Percentiles rank a stretch among this genome's conserved stretches.
These are phyloP conservation scores for Pigoraptor vietnamica DNA, from an alignment of 78 protist genomes.

Conservation along the genomic window DNA sequence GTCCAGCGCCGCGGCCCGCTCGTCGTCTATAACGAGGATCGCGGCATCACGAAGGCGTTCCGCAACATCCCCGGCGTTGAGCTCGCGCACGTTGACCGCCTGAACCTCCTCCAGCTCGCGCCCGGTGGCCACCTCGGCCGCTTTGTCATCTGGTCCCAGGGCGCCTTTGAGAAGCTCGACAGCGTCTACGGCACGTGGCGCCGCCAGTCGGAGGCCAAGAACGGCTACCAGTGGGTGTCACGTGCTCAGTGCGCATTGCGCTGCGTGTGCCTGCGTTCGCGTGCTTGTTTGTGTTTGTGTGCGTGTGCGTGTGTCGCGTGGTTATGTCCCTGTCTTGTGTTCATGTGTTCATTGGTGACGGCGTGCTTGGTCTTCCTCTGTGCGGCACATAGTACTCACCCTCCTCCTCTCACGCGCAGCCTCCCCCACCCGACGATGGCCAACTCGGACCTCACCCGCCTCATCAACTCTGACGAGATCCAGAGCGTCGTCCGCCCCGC, in stretches of 20 bases:
- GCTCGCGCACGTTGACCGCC: conserved; percentile 70
- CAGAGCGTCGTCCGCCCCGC: conserved; percentile 67
- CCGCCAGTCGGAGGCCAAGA: conserved; percentile 54
- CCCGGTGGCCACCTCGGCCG: conserved; percentile 99
- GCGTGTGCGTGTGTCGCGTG: background rate
- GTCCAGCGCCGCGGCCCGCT: conserved; percentile 95
- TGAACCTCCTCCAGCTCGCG: conserved; percentile 98
- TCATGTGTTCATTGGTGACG: background rate
- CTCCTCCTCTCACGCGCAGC: conserved; percentile 11
- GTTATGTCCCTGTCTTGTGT: background rate
- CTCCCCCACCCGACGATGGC: conserved; percentile 88
- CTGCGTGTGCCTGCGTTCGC: too few relatives aligned
- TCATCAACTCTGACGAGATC: conserved; percentile 95
- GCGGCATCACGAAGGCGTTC: conserved; percentile 82
- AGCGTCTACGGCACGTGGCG: conserved; percentile 72
- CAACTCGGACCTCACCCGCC: conserved; percentile 89
- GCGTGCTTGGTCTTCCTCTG: background rate
- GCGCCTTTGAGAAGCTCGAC: conserved; percentile 94
- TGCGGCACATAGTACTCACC: background rate
- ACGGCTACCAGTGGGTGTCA: conserved; percentile 44
- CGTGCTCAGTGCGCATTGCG: too few relatives aligned
- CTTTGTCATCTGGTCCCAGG: conserved; percentile 97
- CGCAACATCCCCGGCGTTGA: conserved; percentile 99
- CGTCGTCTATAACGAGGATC: conserved; percentile 79
- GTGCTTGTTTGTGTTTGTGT: too few relatives aligned